Base-by-base conservation (phyloP, 495 filamentous ascomycete genomes). In the Penicillium diatomitis region DNA sequence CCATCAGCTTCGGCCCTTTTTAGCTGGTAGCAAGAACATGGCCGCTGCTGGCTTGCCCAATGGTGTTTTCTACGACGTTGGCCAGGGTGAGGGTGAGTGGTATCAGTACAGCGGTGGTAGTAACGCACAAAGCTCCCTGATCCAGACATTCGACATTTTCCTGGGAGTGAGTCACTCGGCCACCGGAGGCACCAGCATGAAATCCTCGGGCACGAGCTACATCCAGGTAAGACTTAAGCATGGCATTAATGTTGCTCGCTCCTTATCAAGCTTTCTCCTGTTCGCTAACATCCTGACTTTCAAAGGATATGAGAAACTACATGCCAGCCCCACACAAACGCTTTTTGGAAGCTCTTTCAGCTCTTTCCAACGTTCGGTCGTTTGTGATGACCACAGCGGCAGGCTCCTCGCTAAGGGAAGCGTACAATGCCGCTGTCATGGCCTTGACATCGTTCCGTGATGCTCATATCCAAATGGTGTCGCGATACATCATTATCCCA, bases 21-120 rank as follows among this genome's bases (percentile, higher is more conserved):
- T 98, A 10, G 90, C 92, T 5, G 92, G 92, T 6, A 87, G 86
- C 55, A 95, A 94, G 74, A 96, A 96, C 58, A 98, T 98, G 92
- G 81, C 75, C 27, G 82, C 84, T n/a, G 91, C 90, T 2, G 92
- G 92, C 0, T 68, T 98, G 31, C 88, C 94, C 0, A 75, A 81
- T 54, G 92, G 92, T 2, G 84, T 98, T 20, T 78, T 88, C 33
- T 96, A 95, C 60, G 89, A 96, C 53, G 73, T 86, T 39, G 87
- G 86, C n/a, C 71, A 74, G 2, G 82, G 85, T 9, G 66, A 72
- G 8, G 82, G 81, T 6, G 64, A 75, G 1, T 96, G 86, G 70
- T 76, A 81, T 46, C 83, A 92, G 56, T 85, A 86, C 56, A 81
- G 85, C 38, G 92, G 92, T 29, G 92, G 92, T 0, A 94, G 87